Percentiles rank a stretch among this genome's conserved stretches.
Evolutionary conservation across 495 filamentous ascomycete species (phyloP).

Genomic region (Peziza echinospora): DNA sequence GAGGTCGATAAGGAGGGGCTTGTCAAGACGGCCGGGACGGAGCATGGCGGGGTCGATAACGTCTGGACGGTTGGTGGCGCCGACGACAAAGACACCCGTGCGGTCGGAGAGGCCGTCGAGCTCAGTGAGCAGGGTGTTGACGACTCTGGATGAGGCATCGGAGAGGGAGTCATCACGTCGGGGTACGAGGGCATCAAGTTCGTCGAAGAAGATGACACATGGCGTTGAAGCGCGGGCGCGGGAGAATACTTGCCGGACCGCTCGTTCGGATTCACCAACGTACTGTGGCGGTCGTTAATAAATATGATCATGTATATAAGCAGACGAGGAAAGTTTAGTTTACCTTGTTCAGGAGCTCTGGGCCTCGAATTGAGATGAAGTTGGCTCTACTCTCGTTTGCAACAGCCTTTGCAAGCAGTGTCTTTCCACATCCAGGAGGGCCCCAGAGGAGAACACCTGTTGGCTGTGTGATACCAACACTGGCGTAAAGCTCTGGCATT

Average conservation of each 20-base stretch:
- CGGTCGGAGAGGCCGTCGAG: slow-evolving; percentile 69
- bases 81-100: slow-evolving; percentile 79
- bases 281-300: too few species aligned
- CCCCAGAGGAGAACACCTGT: slow-evolving; percentile 92
- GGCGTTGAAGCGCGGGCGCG: slow-evolving; percentile 70
- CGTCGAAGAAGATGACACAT: slow-evolving; percentile 95
- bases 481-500: slow-evolving; percentile 53
- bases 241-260: slow-evolving; percentile 78
- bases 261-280: slow-evolving; percentile 83
- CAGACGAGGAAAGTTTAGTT: neutral
- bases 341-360: slow-evolving; percentile 23
- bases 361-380: slow-evolving; percentile 98
- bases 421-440: slow-evolving; percentile 92
- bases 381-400: slow-evolving; percentile 90
- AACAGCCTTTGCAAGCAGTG: slow-evolving; percentile 84
- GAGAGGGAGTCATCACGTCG: slow-evolving; percentile 58
- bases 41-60: slow-evolving; percentile 95
- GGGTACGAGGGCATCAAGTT: slow-evolving; percentile 81
- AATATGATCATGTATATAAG: too few species aligned
- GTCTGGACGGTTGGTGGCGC: slow-evolving; percentile 84
- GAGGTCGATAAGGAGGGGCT: slow-evolving; percentile 72
- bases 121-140: slow-evolving; percentile 93
- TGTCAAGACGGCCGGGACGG: slow-evolving; percentile 74
- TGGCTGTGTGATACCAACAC: slow-evolving; percentile 68
- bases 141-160: slow-evolving; percentile 69